A percentile compares a stretch with the other conserved stretches of the same genome.
phyloP scores from a whole-genome alignment of 2,329 filamentous ascomycete species.

The Myriosclerotinia scirpicola region DNA sequence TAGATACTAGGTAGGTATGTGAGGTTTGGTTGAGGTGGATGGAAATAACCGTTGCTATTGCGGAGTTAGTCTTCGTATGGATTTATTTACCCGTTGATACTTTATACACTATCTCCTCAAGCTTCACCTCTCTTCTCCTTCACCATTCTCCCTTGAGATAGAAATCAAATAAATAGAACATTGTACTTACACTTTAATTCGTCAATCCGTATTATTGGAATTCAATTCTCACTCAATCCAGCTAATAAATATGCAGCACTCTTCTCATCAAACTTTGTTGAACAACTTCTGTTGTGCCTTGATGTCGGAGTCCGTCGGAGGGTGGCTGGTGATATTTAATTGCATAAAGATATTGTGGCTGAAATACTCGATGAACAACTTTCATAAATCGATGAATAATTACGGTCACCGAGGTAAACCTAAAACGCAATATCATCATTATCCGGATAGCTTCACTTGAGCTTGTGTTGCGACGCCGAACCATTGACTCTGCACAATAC shows the following conservation, averaged over 20 bases:
- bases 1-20: not conserved
- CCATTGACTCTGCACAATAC: not conserved
- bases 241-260: conserved; percentile 5
- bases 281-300: conserved; percentile 15
- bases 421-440: conserved; percentile 8
- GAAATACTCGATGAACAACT: not conserved
- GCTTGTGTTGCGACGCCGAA: not conserved
- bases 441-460: conserved; percentile 16
- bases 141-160: not conserved
- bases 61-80: conserved; percentile 3
- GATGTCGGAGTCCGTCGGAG: conserved; percentile 10
- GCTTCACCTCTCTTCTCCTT: not conserved
- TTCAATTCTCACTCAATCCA: not conserved
- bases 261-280: conserved; percentile 17
- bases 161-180: not conserved
- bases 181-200: not conserved
- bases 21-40: not conserved
- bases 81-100: not conserved
- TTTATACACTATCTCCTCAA: not conserved
- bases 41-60: conserved; percentile 11
- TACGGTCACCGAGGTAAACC: not conserved
- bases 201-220: not conserved
- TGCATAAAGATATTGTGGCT: conserved; percentile 1
- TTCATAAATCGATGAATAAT: not conserved
- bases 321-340: conserved; percentile 12